Evolutionary conservation across 2,329 filamentous ascomycete genomes (phyloP), one percentile per base, ranked within the genome.

Genomic region (Elsinoe arachidis): DNA sequence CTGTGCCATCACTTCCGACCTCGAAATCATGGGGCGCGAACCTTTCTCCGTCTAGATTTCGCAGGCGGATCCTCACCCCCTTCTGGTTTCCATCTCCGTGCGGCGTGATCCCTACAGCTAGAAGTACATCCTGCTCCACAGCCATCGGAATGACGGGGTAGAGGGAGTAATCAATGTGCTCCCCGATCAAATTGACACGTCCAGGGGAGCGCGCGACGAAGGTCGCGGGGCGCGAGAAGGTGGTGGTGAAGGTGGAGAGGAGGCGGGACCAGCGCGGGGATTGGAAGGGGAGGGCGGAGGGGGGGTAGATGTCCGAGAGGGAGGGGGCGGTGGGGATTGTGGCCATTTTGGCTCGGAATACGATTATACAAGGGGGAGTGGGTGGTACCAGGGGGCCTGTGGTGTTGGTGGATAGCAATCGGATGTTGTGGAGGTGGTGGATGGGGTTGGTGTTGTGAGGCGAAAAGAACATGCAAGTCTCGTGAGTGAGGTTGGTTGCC

Each of bases 81-180:
- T 34, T 34, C 5, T n/a, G n/a, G n/a, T n/a, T n/a, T n/a, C n/a
- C n/a, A n/a, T n/a, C n/a, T n/a, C n/a, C n/a, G 26, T 77, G 70
- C 26, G 79, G 78, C 58, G 79, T 74, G 71, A 77, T 68, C 14
- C 75, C 80, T 37, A 96, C 88, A 55, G 92, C 93, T 67, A 99
- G 81, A 59, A 99, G 80, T 58, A 90, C 86, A 72, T 99, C 93
- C 61, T 90, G 88, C 5, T 88, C 90, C 63, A 97, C 90, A 61
- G 92, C 93, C 84, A 96, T 96, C 55, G 93, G 93, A 21, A 99
- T 80, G 59, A 96, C 91, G 65, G 93, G 86, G 77, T 97, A 99
- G 17, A 99, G 82, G 12, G 90, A 96, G 76, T 99, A 99, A 76
- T 99, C 93, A 67, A 99, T 96, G 76, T 99, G 93, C 79, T 99